phyloP scores from a whole-genome alignment of 2,329 filamentous ascomycete species.

The Microcyclosporella mali region DNA sequence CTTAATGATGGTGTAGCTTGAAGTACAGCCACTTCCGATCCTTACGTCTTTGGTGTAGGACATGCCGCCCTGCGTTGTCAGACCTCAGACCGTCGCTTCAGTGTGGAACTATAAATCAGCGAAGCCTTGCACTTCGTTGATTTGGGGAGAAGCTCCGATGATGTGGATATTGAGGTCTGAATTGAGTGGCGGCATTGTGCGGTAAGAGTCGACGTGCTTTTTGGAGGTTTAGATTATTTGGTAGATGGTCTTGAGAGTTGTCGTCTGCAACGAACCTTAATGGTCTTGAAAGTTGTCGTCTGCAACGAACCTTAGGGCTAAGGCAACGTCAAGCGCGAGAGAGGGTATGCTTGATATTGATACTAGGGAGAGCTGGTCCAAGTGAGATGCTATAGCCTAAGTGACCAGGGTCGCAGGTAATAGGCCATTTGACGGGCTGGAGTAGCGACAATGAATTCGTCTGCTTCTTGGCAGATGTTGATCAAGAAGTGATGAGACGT shows the following conservation, averaged over 20 bases:
- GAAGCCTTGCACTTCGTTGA: slow-evolving; percentile 6
- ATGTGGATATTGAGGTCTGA: slow-evolving; percentile 7
- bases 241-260: background rate
- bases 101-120: slow-evolving; percentile 9
- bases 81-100: slow-evolving; percentile 5
- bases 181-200: background rate
- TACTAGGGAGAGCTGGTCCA: no score
- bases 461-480: no score
- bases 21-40: slow-evolving; percentile 8
- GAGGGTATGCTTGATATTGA: no score
- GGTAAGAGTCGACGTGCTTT: slow-evolving; percentile 5
- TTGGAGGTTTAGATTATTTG: background rate
- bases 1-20: slow-evolving; percentile 10
- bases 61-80: slow-evolving; percentile 10
- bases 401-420: no score
- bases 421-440: no score
- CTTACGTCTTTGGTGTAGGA: slow-evolving; percentile 7
- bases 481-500: no score
- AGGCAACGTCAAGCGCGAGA: no score
- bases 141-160: slow-evolving; percentile 3
- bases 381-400: no score
- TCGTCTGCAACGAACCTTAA: background rate
- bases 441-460: no score
- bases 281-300: background rate
- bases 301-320: background rate